A percentile compares a stretch with the other conserved stretches of the same genome.
Conservation (phyloP, 164 flowering plant species). For the Taxillus chinensis region DNA sequence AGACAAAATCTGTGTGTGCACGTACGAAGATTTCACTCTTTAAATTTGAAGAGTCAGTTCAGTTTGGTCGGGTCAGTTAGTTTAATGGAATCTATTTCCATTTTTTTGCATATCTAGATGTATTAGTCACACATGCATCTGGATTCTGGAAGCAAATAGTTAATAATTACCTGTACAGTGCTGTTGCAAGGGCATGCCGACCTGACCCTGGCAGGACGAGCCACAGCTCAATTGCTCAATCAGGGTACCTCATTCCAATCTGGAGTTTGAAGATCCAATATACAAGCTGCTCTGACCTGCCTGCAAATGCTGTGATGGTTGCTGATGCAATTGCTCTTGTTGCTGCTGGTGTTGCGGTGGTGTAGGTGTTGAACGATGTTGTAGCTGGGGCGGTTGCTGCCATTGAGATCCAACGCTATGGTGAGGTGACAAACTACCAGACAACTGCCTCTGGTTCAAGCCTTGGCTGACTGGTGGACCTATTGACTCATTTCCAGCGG, state of each 20-base stretch:
- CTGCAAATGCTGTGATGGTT: constrained; percentile 23
- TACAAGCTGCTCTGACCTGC: constrained; percentile 34
- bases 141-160: not conserved
- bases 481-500: constrained; percentile 27
- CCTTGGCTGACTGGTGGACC: constrained; percentile 21
- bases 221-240: constrained; percentile 14
- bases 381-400: constrained; percentile 24
- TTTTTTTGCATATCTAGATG: not conserved
- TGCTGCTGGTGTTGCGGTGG: constrained; percentile 16
- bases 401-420: constrained; percentile 29
- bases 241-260: constrained; percentile 32
- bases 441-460: constrained; percentile 37
- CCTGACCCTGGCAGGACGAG: constrained; percentile 18
- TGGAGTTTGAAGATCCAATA: constrained; percentile 33
- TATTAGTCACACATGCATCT: not conserved
- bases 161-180: constrained; percentile 52
- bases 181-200: constrained; percentile 30
- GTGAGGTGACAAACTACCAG: constrained; percentile 32
- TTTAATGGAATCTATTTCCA: not conserved
- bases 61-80: no score
- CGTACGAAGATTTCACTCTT: not conserved
- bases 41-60: not conserved
- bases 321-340: constrained; percentile 23
- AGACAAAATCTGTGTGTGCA: not conserved
- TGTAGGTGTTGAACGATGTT: constrained; percentile 9